Evolutionary conservation across 257 asterid species (phyloP).

Genomic region (Galeopsis tetrahit): DNA sequence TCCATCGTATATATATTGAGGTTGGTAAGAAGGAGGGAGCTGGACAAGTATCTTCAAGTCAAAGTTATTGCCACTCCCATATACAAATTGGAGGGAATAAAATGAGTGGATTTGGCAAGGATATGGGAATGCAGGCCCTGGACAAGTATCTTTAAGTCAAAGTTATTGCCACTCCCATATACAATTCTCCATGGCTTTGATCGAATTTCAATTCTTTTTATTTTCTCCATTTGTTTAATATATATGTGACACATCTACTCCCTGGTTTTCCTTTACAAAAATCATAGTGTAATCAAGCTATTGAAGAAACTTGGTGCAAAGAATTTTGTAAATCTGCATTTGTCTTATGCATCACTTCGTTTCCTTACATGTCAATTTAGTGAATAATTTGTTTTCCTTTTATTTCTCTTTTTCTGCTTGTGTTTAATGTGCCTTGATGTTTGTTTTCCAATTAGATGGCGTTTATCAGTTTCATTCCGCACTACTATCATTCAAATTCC

Average conservation of each 20-base stretch:
- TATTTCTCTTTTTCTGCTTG: too few relatives aligned
- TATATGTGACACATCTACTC: neutral
- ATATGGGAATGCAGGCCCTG: slow-evolving; percentile 65
- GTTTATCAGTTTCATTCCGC: too few relatives aligned
- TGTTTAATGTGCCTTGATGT: too few relatives aligned
- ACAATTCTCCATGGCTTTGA: slow-evolving; percentile 81
- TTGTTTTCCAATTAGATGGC: too few relatives aligned
- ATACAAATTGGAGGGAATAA: slow-evolving; percentile 70
- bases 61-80: slow-evolving; percentile 71
- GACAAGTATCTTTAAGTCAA: slow-evolving; percentile 63
- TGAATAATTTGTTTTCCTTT: too few relatives aligned
- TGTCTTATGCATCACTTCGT: too few relatives aligned
- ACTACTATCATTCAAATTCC: too few relatives aligned
- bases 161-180: slow-evolving; percentile 66
- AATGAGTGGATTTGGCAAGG: slow-evolving; percentile 78
- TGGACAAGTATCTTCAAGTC: slow-evolving; percentile 59
- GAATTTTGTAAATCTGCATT: too few relatives aligned
- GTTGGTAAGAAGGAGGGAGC: slow-evolving; percentile 71
- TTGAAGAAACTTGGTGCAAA: too few relatives aligned
- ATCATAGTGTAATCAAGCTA: too few relatives aligned
- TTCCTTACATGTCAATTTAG: too few relatives aligned
- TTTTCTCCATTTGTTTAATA: neutral
- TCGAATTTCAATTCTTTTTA: neutral
- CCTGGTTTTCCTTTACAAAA: too few relatives aligned
- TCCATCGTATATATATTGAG: slow-evolving; percentile 59